A percentile compares a stretch with the other conserved stretches of the same genome.
Evolutionary conservation across 345 rosid genomes (phyloP).

Genomic region (Salix purpurea): DNA sequence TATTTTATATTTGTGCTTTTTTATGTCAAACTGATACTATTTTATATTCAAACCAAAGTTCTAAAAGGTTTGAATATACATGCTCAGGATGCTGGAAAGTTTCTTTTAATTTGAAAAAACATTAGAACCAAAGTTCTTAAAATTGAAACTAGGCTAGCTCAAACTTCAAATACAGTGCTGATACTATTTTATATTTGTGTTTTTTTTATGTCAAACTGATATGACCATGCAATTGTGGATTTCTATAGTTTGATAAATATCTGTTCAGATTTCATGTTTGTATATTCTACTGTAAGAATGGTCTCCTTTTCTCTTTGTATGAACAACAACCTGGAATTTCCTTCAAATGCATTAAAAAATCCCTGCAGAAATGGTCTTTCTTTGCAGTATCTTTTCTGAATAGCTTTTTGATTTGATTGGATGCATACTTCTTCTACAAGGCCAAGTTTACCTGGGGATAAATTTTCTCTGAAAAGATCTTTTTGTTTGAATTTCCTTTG

Average conservation of each 20-base stretch:
- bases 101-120: neutral
- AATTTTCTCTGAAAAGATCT: neutral
- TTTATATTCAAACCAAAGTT: too few relatives aligned
- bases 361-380: neutral
- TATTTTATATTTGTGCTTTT: neutral
- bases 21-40: neutral
- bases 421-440: neutral
- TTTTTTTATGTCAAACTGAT: neutral
- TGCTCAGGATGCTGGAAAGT: too few relatives aligned
- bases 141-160: neutral
- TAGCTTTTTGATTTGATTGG: neutral
- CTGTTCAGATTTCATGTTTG: neutral
- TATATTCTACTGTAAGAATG: neutral
- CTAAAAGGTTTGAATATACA: too few relatives aligned
- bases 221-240: neutral
- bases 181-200: neutral
- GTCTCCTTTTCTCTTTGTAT: neutral
- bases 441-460: neutral
- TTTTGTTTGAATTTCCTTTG: neutral
- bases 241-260: neutral
- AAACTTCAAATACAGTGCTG: neutral
- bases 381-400: neutral
- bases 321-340: neutral
- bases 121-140: neutral
- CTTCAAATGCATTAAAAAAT: neutral